Base-by-base conservation (phyloP, 2,329 filamentous ascomycete genomes). In the Alternaria brassicicola region DNA sequence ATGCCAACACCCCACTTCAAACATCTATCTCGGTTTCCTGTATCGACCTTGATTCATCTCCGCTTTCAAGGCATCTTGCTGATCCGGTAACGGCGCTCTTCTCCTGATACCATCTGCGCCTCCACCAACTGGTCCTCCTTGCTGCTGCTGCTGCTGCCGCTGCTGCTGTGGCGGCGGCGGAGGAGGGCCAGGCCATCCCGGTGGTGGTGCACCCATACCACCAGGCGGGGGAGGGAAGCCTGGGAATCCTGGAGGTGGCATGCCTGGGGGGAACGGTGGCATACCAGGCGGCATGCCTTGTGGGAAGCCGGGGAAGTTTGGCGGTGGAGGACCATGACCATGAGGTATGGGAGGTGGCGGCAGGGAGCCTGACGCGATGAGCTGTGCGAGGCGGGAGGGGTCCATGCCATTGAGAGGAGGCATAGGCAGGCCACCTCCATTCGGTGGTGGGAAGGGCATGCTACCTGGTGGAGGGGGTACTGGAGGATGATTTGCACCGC, bases 21-120 rank as follows among this genome's bases (percentile, higher is more conserved):
- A 35, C 19, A 21, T 35, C 43, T 57, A 71, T 52, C 68, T 62
- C 10, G 67, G 59, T 56, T 70, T 71, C 51, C 80, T 74, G 68
- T 81, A 86, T 64, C 82, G 78, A 10, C 83, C 83, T 62, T 80
- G 80, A 62, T 84, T 85, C 81, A 94, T 92, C 77, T 94, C 91
- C 76, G 89, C 86, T 66, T 88, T 86, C 67, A 96, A 78, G 67
- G 90, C 93, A 74, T 95, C 92, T 72, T 91, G 87, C 78, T 96
- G 92, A 73, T 91, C 93, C 0, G 92, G 92, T 41, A 96, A 78
- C 8, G 91, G 92, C 6, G 85, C 91, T 60, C 88, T 80, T 65
- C 57, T 74, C 23, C 69, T 75, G 43, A 74, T 74, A 4, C 55
- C 56, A 41, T 50, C 54, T 15, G 31, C 46, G 21, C 69, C 76